These are phyloP conservation scores for Spergularia marina DNA, from an alignment of 148 eudicot genomes.

Conservation along the genomic window DNA sequence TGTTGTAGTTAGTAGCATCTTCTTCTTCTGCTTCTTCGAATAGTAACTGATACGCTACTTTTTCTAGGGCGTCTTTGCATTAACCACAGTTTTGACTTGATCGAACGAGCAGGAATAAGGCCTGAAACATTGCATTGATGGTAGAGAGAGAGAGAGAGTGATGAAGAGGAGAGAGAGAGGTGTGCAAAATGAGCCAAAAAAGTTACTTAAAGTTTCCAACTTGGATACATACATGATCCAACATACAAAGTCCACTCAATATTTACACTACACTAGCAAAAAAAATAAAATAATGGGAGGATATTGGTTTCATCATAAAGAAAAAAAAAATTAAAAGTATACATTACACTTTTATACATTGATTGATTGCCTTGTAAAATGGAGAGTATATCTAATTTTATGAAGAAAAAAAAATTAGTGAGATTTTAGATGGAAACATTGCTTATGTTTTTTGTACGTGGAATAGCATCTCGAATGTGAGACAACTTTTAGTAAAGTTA, in stretches of 20 bases:
- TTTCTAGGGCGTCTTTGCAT: conserved; percentile 5
- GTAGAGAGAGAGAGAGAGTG: conserved; percentile 22
- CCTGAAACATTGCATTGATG: conserved; percentile 29
- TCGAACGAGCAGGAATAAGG: conserved; percentile 12
- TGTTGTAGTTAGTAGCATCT: conserved; percentile 13
- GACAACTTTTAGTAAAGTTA: too few species aligned
- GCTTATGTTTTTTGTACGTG: too few species aligned
- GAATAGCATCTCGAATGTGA: too few species aligned
- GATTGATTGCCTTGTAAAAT: too few species aligned
- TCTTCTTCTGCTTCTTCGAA: conserved; percentile 1
- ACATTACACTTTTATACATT: too few species aligned
- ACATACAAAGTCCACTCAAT: conserved; percentile 7
- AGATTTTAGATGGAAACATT: too few species aligned
- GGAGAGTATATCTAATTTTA: too few species aligned
- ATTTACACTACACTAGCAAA: not conserved
- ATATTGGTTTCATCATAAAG: too few species aligned
- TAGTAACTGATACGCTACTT: too few species aligned
- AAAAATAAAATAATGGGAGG: too few species aligned
- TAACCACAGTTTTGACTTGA: conserved; percentile 21
- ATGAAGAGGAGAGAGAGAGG: not conserved
- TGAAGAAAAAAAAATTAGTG: too few species aligned
- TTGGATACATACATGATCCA: not conserved
- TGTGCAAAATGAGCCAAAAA: conserved; percentile 1
- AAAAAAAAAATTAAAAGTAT: too few species aligned
- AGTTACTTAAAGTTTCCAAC: conserved; percentile 11